Evolutionary conservation across 1,139 yeast species (phyloP).

Genomic region (Meyerozyma athensensis): DNA sequence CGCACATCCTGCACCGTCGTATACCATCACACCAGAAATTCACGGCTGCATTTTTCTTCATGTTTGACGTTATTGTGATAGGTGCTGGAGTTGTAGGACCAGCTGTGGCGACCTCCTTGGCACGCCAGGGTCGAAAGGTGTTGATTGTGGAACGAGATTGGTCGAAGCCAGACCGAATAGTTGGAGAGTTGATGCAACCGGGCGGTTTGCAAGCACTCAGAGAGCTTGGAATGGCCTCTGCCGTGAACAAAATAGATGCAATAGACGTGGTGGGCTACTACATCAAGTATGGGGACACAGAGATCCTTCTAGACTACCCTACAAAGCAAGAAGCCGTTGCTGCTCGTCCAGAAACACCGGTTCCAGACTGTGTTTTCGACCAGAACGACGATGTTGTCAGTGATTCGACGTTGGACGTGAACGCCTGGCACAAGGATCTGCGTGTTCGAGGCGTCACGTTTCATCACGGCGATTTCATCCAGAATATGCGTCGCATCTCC

Average conservation of each 20-base stretch:
- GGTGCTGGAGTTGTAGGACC: conserved; percentile 99
- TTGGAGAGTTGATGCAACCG: conserved; percentile 96
- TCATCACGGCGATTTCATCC: conserved; percentile 86
- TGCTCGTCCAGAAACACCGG: conserved; percentile 43
- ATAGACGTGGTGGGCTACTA: conserved; percentile 76
- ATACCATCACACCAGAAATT: neutral
- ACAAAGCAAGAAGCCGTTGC: conserved; percentile 45
- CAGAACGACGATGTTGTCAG: conserved; percentile 51
- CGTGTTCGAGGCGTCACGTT: conserved; percentile 77
- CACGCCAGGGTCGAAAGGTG: conserved; percentile 81
- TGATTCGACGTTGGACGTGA: conserved; percentile 45
- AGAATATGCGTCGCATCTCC: conserved; percentile 72
- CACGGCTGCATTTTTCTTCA: neutral
- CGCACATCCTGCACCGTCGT: neutral
- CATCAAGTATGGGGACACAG: conserved; percentile 57
- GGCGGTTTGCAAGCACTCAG: conserved; percentile 81
- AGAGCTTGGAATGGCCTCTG: conserved; percentile 75
- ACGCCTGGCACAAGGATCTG: conserved; percentile 57
- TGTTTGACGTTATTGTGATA: conserved; percentile 58
- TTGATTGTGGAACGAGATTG: conserved; percentile 82
- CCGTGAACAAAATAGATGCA: conserved; percentile 81
- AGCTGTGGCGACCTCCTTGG: conserved; percentile 82
- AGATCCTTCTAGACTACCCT: conserved; percentile 67
- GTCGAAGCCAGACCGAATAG: conserved; percentile 90
- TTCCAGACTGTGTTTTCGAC: conserved; percentile 48